A percentile compares a stretch with the other conserved stretches of the same genome.
Conservation (phyloP, 2,329 filamentous ascomycete species). For the Epichloe aotearoae region DNA sequence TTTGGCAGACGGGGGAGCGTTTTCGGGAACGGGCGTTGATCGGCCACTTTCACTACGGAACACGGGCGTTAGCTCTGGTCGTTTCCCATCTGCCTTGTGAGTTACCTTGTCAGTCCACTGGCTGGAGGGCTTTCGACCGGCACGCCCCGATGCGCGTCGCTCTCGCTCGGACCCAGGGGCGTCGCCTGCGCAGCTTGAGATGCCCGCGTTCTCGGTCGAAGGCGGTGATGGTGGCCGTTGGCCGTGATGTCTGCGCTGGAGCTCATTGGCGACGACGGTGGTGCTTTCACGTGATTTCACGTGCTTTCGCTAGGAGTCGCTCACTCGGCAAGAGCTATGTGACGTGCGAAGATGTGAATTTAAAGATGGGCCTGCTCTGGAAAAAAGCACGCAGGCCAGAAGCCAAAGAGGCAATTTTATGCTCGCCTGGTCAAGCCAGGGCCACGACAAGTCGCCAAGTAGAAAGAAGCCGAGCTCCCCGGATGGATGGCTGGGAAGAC, state of each 20-base stretch:
- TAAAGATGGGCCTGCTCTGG: too few relatives aligned
- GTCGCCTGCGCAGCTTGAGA: conserved; percentile 32
- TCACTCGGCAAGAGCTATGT: too few relatives aligned
- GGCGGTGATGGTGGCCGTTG: conserved; percentile 20
- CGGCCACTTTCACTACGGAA: conserved; percentile 43
- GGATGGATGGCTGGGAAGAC: too few relatives aligned
- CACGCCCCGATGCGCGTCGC: conserved; percentile 20
- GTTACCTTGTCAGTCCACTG: conserved; percentile 34
- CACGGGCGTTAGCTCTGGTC: background rate
- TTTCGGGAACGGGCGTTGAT: conserved; percentile 71
- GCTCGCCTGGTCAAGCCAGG: background rate
- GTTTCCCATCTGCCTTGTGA: background rate
- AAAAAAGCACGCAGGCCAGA: too few relatives aligned
- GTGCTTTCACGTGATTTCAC: too few relatives aligned
- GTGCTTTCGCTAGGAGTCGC: too few relatives aligned
- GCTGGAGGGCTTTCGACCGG: conserved; percentile 19
- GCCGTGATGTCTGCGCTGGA: conserved; percentile 16
- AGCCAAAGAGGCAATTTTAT: too few relatives aligned
- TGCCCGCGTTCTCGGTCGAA: conserved; percentile 39
- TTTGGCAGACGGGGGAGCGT: conserved; percentile 87
- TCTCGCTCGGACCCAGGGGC: conserved; percentile 21
- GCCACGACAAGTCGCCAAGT: background rate
- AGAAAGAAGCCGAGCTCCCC: background rate
- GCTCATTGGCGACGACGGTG: conserved; percentile 13
- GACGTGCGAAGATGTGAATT: background rate